A percentile compares a stretch with the other conserved stretches of the same genome.
These are phyloP conservation scores for Lipomyces kockii DNA, from an alignment of 805 yeast species.

Conservation along the genomic window DNA sequence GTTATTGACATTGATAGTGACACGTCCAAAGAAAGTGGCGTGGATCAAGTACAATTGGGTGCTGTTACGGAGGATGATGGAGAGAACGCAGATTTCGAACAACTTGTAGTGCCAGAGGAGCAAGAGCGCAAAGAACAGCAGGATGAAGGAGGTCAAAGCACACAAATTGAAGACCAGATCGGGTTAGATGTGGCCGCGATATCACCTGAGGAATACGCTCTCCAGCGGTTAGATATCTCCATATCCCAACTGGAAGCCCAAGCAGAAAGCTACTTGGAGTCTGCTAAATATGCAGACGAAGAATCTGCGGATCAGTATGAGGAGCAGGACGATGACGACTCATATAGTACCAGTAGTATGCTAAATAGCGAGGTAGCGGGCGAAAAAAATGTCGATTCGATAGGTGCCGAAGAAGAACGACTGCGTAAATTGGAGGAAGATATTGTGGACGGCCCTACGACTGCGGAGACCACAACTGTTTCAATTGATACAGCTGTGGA, in stretches of 20 bases:
- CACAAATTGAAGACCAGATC: background rate
- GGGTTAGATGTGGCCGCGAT: background rate
- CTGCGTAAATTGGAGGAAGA: slow-evolving; percentile 11
- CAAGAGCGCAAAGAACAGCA: background rate
- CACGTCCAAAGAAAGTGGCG: background rate
- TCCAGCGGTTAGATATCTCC: background rate
- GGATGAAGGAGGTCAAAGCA: background rate
- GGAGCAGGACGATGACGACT: background rate
- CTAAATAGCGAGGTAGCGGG: background rate
- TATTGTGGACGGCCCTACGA: background rate
- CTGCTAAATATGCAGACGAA: background rate
- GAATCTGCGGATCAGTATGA: background rate
- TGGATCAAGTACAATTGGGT: background rate
- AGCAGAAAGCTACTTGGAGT: slow-evolving; percentile 3
- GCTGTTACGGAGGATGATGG: background rate
- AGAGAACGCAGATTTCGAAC: slow-evolving; percentile 9
- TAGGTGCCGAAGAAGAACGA: slow-evolving; percentile 17
- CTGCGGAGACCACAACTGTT: background rate
- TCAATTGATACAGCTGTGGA: background rate
- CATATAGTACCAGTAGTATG: slow-evolving; percentile 1
- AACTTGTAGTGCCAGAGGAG: background rate
- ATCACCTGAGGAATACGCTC: background rate
- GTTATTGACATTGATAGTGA: slow-evolving; percentile 1
- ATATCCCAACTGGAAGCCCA: slow-evolving; percentile 1
- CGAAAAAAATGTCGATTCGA: slow-evolving; percentile 5